Base-by-base conservation (phyloP, 805 yeast genomes). In the Teunomyces aglyptinius region DNA sequence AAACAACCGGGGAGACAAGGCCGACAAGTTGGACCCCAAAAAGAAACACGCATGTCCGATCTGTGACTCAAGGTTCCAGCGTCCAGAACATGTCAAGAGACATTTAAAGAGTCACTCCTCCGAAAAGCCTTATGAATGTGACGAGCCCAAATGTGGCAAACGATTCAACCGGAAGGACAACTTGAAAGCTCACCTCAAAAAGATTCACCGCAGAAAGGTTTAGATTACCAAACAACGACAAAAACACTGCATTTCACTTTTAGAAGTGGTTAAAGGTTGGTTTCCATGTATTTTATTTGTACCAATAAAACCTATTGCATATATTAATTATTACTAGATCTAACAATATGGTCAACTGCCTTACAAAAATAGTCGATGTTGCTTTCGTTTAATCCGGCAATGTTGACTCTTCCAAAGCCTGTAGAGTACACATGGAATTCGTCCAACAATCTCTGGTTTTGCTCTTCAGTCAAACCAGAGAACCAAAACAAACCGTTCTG, bases 71-170 rank as follows among this genome's bases (percentile, higher is more conserved):
- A 64, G 77, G 43, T 83, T 83, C 69, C 88, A 82, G 59, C 64
- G 86, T 52, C 86, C 89, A 2, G 89, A 83, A 56, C 89, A 83
- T 61, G 89, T 83, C 24, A 83, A 80, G 59, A 61, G 88, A 50
- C 82, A 80, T 56, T 70, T 80, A 76, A 73, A 81, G 57, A 71
- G 79, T 36, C 85, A 80, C 60, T 75, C 81, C 4, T 66, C 77
- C 8, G 84, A 80, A 51, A 80, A 79, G 55, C 85, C 85, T 6
- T 80, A 70, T 53, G 73, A 68, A 48, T 80, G 85, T 58, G 75
- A 77, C 43, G 75, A 74, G 52, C 68, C 68, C 3, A 66, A 71
- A 33, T 80, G 85, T 59, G 77, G 77, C 19, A 78, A 79, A 59
- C 62, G 82, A 48, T 80, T 80, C 61, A 80, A 80, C 58, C 62